These are phyloP conservation scores for Candida sp. DNA, from an alignment of 1,139 yeast genomes.

Conservation along the genomic window DNA sequence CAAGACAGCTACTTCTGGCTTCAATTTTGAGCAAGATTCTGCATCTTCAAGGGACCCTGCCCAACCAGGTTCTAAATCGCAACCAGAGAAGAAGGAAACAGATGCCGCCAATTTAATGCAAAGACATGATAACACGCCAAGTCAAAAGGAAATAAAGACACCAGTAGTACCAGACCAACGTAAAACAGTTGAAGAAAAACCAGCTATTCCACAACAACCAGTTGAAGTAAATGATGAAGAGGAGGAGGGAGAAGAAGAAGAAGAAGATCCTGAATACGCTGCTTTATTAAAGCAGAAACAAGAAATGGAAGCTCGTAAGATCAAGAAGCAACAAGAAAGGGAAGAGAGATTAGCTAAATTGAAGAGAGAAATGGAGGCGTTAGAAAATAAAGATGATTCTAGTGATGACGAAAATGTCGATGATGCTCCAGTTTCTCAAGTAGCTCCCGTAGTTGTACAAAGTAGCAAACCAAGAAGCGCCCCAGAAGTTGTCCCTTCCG, in stretches of 20 bases:
- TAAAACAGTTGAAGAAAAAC: constrained; percentile 3
- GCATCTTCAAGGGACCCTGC: constrained; percentile 3
- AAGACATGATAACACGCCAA: background rate
- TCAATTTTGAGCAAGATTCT: background rate
- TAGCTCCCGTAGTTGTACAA: constrained; percentile 8
- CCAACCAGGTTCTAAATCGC: background rate
- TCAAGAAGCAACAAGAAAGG: constrained; percentile 47
- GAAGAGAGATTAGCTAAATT: constrained; percentile 61
- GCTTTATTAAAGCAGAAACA: constrained; percentile 45
- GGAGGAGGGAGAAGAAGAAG: constrained; percentile 17
- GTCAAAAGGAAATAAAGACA: constrained; percentile 4
- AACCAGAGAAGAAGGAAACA: background rate
- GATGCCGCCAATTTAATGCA: background rate
- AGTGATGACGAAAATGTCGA: constrained; percentile 8
- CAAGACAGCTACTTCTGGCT: constrained; percentile 10
- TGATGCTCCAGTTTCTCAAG: constrained; percentile 1
- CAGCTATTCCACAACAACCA: background rate
- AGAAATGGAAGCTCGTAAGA: constrained; percentile 47
- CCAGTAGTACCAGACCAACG: constrained; percentile 4
- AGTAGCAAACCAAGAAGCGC: background rate
- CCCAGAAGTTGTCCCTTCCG: background rate
- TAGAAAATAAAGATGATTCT: constrained; percentile 30
- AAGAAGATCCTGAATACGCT: constrained; percentile 46
- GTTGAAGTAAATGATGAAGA: constrained; percentile 3
- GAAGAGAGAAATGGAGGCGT: constrained; percentile 61